phyloP scores from a whole-genome alignment of 352 stramenopile species.

The Phytophthora sojae region DNA sequence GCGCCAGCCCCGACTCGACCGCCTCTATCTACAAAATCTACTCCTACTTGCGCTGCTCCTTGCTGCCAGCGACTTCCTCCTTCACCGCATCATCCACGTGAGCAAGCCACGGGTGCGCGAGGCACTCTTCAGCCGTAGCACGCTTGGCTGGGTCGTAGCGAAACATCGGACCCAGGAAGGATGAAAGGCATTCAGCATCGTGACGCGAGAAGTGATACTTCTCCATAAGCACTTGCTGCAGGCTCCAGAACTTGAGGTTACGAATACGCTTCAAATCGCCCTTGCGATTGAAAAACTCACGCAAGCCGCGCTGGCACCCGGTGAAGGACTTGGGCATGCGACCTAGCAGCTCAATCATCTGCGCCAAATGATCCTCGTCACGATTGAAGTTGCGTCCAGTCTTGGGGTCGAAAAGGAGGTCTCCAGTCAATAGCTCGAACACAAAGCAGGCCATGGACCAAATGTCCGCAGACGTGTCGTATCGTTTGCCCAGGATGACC shows the following conservation, averaged over 20 bases:
- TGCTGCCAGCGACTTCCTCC: slow-evolving; percentile 7
- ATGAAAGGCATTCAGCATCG: slow-evolving; percentile 91
- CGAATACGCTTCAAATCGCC: slow-evolving; percentile 98
- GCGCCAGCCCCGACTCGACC: background rate
- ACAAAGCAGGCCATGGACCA: slow-evolving; percentile 99
- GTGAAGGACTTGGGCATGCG: slow-evolving; percentile 96
- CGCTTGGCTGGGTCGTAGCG: slow-evolving; percentile 87
- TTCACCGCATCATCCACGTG: slow-evolving; percentile 30
- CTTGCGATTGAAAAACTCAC: slow-evolving; percentile 98
- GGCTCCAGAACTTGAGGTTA: slow-evolving; percentile 97
- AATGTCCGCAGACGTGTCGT: slow-evolving; percentile 99
- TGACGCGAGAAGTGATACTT: slow-evolving; percentile 95
- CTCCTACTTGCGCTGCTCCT: slow-evolving; percentile 10
- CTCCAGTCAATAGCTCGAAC: slow-evolving; percentile 99
- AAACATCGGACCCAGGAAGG: slow-evolving; percentile 97
- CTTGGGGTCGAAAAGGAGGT: slow-evolving; percentile 99
- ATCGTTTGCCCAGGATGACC: slow-evolving; percentile 96
- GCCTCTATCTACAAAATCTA: slow-evolving; percentile 41
- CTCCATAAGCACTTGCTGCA: slow-evolving; percentile 96
- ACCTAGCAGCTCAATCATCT: slow-evolving; percentile 99
- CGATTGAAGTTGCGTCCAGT: slow-evolving; percentile 84
- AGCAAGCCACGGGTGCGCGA: slow-evolving; percentile 95
- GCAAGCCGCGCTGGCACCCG: slow-evolving; percentile 72
- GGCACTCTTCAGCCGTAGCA: slow-evolving; percentile 92
- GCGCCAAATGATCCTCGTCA: slow-evolving; percentile 97